Evolutionary conservation across 108 stramenopile species (phyloP), one percentile per base, ranked within the genome.

Genomic region (Nitzschia sp.): DNA sequence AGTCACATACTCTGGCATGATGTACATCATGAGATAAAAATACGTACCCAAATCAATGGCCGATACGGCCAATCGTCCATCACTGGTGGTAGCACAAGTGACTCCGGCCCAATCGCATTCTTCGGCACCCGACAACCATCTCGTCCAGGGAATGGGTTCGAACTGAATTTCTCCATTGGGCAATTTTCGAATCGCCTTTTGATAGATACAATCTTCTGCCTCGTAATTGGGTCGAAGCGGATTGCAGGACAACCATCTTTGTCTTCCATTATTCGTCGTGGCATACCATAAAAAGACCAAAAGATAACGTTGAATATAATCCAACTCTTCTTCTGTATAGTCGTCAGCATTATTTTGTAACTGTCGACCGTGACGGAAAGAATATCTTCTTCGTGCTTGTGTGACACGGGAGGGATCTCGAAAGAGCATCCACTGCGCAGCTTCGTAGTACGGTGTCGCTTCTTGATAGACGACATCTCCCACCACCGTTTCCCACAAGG

Each of bases 101-200:
- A 73, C 65, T 11, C 73, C 73, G 6, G 56, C 65, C 73, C 73
- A 73, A 19, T 58, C 38, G 1, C 73, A 73, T 62, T 78, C 77
- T 50, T 66, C 45, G 13, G 64, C 53, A 4, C 52, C 77, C 30
- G 50, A 62, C 21, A 78, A 41, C 77, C 77, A 78, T 38, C 70
- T 70, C n/a, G 36, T 66, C 21, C 58, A 60, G 1, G 57, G 61
- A 62, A 68, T 68, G 15, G 38, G 28, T 29, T 61, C 56, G 36
- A 45, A 76, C 21, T 46, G 47, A 8, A 72, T 23, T 21, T 30
- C 35, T 29, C 62, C 62, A 26, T 23, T 38, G 16, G 62, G 53
- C 3, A 55, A 29, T 56, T 72, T 72, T 1, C 60, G 71, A 45
- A 55, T 55, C 16, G 71, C 22, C 21, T 62, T 62, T 52, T n/a